Base-by-base conservation (phyloP, 768 basidiomycete genomes). In the Hypsizygus marmoreus region DNA sequence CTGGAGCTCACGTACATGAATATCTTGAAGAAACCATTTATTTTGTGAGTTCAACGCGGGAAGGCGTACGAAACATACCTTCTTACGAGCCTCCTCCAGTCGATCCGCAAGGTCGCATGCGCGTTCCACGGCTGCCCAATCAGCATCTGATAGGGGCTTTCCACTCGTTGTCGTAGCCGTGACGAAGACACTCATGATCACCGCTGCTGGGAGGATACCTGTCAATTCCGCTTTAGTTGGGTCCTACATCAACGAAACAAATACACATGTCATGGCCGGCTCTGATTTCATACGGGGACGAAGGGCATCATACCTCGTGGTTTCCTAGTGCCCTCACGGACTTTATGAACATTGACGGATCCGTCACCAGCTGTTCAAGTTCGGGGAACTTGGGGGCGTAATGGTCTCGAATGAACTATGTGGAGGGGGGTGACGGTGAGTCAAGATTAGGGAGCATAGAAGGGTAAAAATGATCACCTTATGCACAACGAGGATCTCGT, bases 1-100 rank as follows among this genome's bases (percentile, higher is more conserved):
- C 97, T 82, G 59, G 92, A 95, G 76, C 95, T 95, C 67, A 99
- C 97, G 80, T 98, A 99, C 77, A 90, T 86, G 72, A 98, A 95
- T 59, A 98, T 99, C 89, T 95, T 60, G 1, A 45, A 4, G 29
- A 24, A 34, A 26, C 44, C 51, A 30, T 29, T 54, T 41, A 33
- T 38, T 6, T 13, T 31, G 39, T 41, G 37, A 31, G 14, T 14
- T 29, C 17, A 12, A 23, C 35, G 28, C 25, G 32, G 17, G 4
- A 43, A 17, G 24, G 24, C 28, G 47, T 12, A 12, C 32, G 26
- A 6, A 14, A 55, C 59, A 35, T 44, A 89, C 93, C 77, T 85
- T 90, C 72, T 91, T 92, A 42, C 93, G 82, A 1, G 90, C 88
- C 54, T 90, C 88, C 61, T 97, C 91, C 28, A 99, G 68, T 37